A percentile compares a stretch with the other conserved stretches of the same genome.
These are phyloP conservation scores for Plasmopara viticola DNA, from an alignment of 352 stramenopile species.

Conservation along the genomic window DNA sequence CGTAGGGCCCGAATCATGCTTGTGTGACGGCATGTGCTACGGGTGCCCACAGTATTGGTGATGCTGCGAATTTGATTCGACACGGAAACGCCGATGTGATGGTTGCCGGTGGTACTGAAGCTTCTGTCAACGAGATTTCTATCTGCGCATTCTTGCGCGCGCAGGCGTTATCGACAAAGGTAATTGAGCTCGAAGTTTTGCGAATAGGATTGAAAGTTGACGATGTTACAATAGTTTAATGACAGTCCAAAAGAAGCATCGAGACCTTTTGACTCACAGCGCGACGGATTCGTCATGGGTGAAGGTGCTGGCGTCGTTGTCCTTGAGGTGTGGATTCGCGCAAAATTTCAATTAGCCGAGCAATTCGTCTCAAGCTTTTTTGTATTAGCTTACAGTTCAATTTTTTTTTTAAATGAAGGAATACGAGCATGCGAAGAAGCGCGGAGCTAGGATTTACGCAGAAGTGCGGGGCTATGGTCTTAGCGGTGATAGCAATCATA, in stretches of 20 bases:
- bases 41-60: constrained; percentile 94
- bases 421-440: constrained; percentile 88
- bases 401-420: constrained; percentile 27
- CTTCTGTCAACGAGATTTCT: constrained; percentile 90
- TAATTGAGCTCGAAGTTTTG: constrained; percentile 9
- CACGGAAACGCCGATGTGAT: constrained; percentile 91
- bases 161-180: constrained; percentile 91
- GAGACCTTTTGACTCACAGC: constrained; percentile 92
- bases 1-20: constrained; percentile 93
- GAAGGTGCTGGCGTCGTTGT: constrained; percentile 69
- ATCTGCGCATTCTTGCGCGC: constrained; percentile 93
- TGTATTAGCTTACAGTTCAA: neutral
- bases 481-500: constrained; percentile 95
- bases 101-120: constrained; percentile 94
- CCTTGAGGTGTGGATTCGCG: constrained; percentile 30
- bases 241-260: constrained; percentile 86
- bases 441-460: constrained; percentile 91
- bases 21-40: constrained; percentile 96
- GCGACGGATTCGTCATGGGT: constrained; percentile 97
- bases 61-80: constrained; percentile 88
- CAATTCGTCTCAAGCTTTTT: neutral
- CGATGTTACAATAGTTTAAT: constrained; percentile 77
- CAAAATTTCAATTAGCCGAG: neutral
- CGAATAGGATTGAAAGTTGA: neutral
- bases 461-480: constrained; percentile 94